Conservation (phyloP, 2,329 filamentous ascomycete species). For the Cadophora malorum region DNA sequence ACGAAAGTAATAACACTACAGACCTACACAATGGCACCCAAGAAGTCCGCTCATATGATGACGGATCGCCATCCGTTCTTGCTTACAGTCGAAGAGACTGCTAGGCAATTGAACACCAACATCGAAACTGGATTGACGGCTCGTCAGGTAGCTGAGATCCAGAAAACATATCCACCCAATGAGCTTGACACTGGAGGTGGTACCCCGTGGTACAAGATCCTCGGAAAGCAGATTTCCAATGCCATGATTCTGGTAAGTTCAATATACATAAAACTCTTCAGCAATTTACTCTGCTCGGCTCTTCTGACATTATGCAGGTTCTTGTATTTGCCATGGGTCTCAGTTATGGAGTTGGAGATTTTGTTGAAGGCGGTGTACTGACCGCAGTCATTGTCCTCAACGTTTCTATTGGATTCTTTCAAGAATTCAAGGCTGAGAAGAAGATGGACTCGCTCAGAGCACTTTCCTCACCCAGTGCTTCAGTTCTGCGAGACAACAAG, state of each 20-base stretch:
- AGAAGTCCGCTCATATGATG: conserved; percentile 16
- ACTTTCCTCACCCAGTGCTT: conserved; percentile 61
- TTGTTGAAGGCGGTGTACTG: conserved; percentile 64
- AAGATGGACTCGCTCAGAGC: conserved; percentile 63
- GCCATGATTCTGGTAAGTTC: conserved; percentile 73
- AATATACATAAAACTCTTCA: not conserved
- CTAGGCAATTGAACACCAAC: conserved; percentile 65
- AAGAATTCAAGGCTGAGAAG: conserved; percentile 65
- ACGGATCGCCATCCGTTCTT: conserved; percentile 63
- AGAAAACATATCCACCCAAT: conserved; percentile 68
- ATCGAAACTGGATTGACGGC: conserved; percentile 71
- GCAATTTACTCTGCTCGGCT: too few species aligned
- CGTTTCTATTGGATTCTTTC: conserved; percentile 63
- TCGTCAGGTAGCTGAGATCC: conserved; percentile 62
- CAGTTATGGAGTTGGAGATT: conserved; percentile 59
- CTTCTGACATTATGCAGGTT: conserved; percentile 51
- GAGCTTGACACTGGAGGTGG: conserved; percentile 72
- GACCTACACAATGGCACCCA: conserved; percentile 34
- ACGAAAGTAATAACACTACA: not conserved
- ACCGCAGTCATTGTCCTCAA: conserved; percentile 64
- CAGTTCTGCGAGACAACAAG: conserved; percentile 61
- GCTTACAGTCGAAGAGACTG: conserved; percentile 66
- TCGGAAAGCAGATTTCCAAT: conserved; percentile 76
- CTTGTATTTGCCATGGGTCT: conserved; percentile 47
- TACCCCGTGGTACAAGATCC: conserved; percentile 74